Evolutionary conservation across 257 asterid genomes (phyloP), one percentile per base, ranked within the genome.

Genomic region (Oldenlandia corymbosa): DNA sequence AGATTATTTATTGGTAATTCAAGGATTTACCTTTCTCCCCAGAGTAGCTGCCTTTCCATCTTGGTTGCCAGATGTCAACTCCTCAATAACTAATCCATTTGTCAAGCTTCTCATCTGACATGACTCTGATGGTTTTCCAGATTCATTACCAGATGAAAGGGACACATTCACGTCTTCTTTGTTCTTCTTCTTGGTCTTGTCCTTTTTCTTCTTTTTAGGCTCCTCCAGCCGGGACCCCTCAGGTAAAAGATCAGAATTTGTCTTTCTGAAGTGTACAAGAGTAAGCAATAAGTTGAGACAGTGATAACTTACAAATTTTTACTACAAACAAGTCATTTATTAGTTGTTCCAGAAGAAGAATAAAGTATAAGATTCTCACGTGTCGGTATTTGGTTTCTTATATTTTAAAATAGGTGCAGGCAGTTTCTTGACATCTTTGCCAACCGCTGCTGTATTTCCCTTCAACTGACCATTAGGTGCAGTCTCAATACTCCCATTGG

Each of bases 11-110:
- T 46, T 31, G 34, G 41, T 13, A 13, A 20, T 9, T 20, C 54
- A 58, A 26, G 62, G 48, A 65, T 37, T 64, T 77, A 85, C 98
- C 91, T 59, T 86, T 75, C 71, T 86, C 36, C 95, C 96, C 0
- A 72, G 70, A 23, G 70, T 78, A 43, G 98, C 98, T 65, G 79
- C 69, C 79, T 81, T 88, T 68, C 95, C 95, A 68, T 69, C 84
- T 10, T 79, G 77, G 59, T 76, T 79, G 62, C 96, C 92, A 62
- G 54, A 68, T 51, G 78, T 73, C 52, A 91, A 71, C 59, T 85
- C 92, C 79, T 86, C 92, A 79, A 91, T 83, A 37, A 73, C 72
- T 83, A 88, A 74, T 49, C 95, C 98, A 73, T 79, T 88, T 39
- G 88, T 80, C 48, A 91, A 84, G 64, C 88, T 81, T 78, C 70